These are phyloP conservation scores for Lentinula boryana DNA, from an alignment of 768 basidiomycete genomes.

Conservation along the genomic window DNA sequence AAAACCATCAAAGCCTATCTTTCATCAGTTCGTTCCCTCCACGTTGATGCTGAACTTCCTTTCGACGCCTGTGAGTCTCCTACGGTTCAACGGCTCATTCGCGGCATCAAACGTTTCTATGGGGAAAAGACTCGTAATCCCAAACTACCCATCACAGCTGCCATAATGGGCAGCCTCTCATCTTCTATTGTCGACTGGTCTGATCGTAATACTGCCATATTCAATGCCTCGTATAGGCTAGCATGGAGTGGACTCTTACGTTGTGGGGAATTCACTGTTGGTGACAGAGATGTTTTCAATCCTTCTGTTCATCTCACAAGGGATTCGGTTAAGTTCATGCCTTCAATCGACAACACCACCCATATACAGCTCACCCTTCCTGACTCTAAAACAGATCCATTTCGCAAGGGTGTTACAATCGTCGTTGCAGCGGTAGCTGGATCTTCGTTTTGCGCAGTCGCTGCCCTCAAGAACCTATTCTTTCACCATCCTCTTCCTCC, in stretches of 20 bases:
- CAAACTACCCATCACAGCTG: slow-evolving; percentile 3
- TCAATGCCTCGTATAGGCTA: slow-evolving; percentile 8
- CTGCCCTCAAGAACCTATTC: not conserved
- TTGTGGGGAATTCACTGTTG: slow-evolving; percentile 11
- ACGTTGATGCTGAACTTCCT: slow-evolving; percentile 22
- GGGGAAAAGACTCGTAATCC: slow-evolving; percentile 13
- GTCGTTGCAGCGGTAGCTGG: slow-evolving; percentile 13
- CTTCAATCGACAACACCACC: slow-evolving; percentile 8
- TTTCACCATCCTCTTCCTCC: not conserved
- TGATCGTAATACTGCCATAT: slow-evolving; percentile 3
- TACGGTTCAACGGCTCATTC: slow-evolving; percentile 19
- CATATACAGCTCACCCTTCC: slow-evolving; percentile 23
- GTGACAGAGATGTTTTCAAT: slow-evolving; percentile 8
- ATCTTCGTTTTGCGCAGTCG: not conserved
- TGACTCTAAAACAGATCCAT: slow-evolving; percentile 30
- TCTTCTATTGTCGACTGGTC: not conserved
- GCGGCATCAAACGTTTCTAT: slow-evolving; percentile 24
- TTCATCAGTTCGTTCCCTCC: slow-evolving; percentile 19
- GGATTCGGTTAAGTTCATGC: not conserved
- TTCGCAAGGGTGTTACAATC: slow-evolving; percentile 20
- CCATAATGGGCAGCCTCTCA: not conserved
- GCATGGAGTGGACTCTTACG: slow-evolving; percentile 10
- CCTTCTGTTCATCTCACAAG: slow-evolving; percentile 10
- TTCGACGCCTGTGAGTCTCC: slow-evolving; percentile 18
- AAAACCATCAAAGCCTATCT: slow-evolving; percentile 14